Conservation (phyloP, 2,329 filamentous ascomycete species). For the Fusarium tuaranense region DNA sequence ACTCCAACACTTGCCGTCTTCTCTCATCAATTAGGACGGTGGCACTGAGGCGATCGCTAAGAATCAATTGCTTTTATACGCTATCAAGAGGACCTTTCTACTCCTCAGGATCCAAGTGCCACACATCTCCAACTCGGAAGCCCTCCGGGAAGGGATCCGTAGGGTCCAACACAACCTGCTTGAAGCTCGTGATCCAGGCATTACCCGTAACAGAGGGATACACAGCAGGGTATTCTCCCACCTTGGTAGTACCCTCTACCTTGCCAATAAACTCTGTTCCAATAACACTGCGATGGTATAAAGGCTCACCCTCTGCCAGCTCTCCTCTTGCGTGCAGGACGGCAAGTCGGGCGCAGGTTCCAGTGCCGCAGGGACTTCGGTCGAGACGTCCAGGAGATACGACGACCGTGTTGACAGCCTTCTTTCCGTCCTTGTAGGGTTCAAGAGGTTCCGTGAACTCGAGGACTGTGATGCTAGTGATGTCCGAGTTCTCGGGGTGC, state of each 20-base stretch:
- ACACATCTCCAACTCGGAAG: conserved; percentile 27
- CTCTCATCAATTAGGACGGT: not conserved
- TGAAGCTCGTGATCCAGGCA: conserved; percentile 33
- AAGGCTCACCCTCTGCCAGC: conserved; percentile 16
- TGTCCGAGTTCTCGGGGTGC: conserved; percentile 27
- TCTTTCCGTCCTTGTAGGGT: conserved; percentile 15
- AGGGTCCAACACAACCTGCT: conserved; percentile 27
- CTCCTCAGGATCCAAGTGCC: conserved; percentile 16
- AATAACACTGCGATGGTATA: conserved; percentile 25
- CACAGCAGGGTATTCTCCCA: conserved; percentile 21
- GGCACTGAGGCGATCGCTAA: not conserved
- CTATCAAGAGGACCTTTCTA: not conserved
- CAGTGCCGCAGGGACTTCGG: conserved; percentile 30
- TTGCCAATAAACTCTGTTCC: conserved; percentile 25
- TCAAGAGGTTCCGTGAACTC: conserved; percentile 27
- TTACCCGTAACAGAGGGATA: conserved; percentile 22
- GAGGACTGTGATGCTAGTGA: conserved; percentile 27
- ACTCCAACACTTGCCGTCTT: not conserved
- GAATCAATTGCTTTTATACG: not conserved
- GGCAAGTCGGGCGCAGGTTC: conserved; percentile 30
- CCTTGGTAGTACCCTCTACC: conserved; percentile 6
- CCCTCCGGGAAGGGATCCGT: conserved; percentile 29
- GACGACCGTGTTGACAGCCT: conserved; percentile 25
- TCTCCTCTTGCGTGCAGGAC: conserved; percentile 25
- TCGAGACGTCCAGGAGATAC: conserved; percentile 29